A percentile compares a stretch with the other conserved stretches of the same genome.
These are phyloP conservation scores for Diplotaxis tenuifolia DNA, from an alignment of 345 rosid genomes.

Conservation along the genomic window DNA sequence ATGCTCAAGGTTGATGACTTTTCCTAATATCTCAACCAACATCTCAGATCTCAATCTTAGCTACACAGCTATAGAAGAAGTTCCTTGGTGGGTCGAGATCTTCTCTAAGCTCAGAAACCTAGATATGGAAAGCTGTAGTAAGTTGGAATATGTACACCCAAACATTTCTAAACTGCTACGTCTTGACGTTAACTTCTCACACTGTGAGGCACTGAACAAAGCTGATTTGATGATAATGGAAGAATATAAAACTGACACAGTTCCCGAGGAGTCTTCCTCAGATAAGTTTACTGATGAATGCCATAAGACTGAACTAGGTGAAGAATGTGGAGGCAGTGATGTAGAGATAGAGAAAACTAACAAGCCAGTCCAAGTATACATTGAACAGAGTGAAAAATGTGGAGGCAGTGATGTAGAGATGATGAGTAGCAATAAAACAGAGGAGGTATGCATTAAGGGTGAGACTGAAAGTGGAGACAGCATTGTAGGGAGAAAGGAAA, in stretches of 20 bases:
- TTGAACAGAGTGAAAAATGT: background rate
- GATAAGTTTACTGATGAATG: background rate
- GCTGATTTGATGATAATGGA: background rate
- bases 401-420: background rate
- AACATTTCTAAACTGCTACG: background rate
- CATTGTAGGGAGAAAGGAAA: background rate
- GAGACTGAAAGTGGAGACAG: background rate
- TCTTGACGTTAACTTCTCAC: background rate
- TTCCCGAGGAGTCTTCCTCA: background rate
- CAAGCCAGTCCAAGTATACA: background rate
- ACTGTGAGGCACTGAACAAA: background rate
- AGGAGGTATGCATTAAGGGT: background rate
- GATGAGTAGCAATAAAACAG: background rate
- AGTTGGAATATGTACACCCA: background rate
- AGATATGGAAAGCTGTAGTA: background rate
- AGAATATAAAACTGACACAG: background rate
- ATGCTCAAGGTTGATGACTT: background rate
- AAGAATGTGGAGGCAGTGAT: background rate
- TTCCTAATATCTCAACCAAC: background rate
- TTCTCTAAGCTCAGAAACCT: background rate
- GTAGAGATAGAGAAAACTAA: background rate
- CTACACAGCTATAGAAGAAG: background rate
- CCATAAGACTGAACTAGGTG: background rate
- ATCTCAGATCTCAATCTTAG: background rate
- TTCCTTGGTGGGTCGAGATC: background rate